Base-by-base conservation (phyloP, 2,329 filamentous ascomycete species). In the Calonectria fujianensis region DNA sequence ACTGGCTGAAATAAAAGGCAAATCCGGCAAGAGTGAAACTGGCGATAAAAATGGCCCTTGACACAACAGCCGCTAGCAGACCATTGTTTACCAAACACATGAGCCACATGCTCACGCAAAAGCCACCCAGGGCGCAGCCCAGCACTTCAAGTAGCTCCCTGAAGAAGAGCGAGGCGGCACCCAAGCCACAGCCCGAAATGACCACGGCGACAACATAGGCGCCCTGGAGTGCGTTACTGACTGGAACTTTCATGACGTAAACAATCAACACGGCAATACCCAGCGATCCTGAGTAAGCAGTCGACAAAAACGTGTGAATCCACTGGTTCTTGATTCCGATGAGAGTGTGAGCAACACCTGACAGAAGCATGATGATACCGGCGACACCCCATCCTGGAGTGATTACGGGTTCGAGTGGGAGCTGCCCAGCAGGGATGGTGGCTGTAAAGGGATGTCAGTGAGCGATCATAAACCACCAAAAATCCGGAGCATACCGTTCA, bases 101-200 rank as follows among this genome's bases (percentile, higher is more conserved):
- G 67, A 98, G 88, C 96, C 96, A 98, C 96, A 98, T 98, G 82
- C 93, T 92, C 10, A 97, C 82, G 77, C 93, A 95, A 83, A 97
- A 98, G 0, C 96, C 96, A 32, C 95, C 96, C 0, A 98, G 88
- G n/a, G 96, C 87, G 82, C 95, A 98, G 2, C 94, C 95, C n/a
- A 98, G 87, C 9, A 91, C 89, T 71, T 96, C 94, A 0, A 95
- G 96, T 57, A 98, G 88, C 80, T 98, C 96, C 72, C 92, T 91
- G 85, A 98, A 98, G 14, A 98, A 88, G 11, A 96, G 89, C 0
- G 95, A 91, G 4, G 93, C 86, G 16, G 89, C 94, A 20, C 96
- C 96, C 27, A 98, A 90, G 29, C 95, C 88, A 8, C 92, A 82
- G 1, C 96, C 95, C 0, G 95, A 93, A 76, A 95, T 85, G 45